These are phyloP conservation scores for Salix dunnii DNA, from an alignment of 345 rosid genomes.

Conservation along the genomic window DNA sequence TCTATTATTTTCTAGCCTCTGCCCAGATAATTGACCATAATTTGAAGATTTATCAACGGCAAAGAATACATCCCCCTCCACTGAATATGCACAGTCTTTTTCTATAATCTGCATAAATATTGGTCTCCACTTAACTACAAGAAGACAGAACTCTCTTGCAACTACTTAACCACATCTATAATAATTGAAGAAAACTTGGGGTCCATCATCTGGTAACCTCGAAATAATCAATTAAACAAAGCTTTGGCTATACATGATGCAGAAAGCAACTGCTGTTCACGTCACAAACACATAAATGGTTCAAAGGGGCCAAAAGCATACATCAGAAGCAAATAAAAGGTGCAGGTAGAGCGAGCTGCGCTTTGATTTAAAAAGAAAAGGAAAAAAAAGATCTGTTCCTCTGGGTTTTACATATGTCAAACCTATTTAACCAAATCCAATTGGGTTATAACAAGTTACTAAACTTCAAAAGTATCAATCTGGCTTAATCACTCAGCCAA, in stretches of 20 bases:
- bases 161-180: not conserved
- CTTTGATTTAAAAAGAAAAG: not conserved
- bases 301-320: not conserved
- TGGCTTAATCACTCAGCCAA: not conserved
- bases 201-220: not conserved
- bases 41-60: slow-evolving; percentile 66
- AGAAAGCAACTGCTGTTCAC: not conserved
- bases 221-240: not conserved
- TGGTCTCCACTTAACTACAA: not conserved
- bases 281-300: not conserved
- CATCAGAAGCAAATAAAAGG: not conserved
- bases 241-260: not conserved
- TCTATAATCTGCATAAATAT: slow-evolving; percentile 61
- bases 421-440: not conserved
- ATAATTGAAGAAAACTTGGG: not conserved
- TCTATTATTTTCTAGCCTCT: slow-evolving; percentile 61
- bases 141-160: not conserved
- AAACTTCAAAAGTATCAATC: not conserved
- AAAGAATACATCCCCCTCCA: slow-evolving; percentile 80
- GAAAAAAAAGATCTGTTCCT: not conserved
- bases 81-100: slow-evolving; percentile 65
- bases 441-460: not conserved
- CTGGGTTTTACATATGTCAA: not conserved
- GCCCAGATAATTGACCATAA: slow-evolving; percentile 75
- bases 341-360: not conserved